Evolutionary conservation across 148 eudicot genomes (phyloP).

Genomic region (Fagopyrum esculentum): DNA sequence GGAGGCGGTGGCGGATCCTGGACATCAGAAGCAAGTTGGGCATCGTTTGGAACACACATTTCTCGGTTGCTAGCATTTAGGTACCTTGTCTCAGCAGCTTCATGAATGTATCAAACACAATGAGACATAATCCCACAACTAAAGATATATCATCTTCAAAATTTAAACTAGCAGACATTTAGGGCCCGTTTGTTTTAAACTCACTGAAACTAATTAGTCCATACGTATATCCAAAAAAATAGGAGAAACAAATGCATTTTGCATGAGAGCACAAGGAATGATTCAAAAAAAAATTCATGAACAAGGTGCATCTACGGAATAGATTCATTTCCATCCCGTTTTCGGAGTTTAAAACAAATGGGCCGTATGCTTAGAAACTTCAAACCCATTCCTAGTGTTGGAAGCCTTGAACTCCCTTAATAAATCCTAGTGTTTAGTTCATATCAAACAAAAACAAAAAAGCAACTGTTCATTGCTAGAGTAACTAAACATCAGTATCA

Average conservation of each 20-base stretch:
- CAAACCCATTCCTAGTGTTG: no score
- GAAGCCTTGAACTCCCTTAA: background rate
- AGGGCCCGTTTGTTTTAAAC: no score
- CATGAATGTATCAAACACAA: constrained; percentile 10
- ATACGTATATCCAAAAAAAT: no score
- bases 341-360: no score
- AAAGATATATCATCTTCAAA: background rate
- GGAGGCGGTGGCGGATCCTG: constrained; percentile 30
- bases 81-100: constrained; percentile 88
- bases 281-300: no score
- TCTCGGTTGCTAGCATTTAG: constrained; percentile 93
- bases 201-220: no score
- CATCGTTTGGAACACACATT: constrained; percentile 75
- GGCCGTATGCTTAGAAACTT: no score
- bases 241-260: no score
- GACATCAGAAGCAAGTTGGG: constrained; percentile 44
- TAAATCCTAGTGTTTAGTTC: background rate
- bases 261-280: no score
- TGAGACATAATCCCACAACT: background rate
- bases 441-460: background rate
- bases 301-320: no score
- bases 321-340: no score
- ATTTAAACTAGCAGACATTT: no score
- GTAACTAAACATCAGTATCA: background rate
- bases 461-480: background rate